A percentile compares a stretch with the other conserved stretches of the same genome.
Conservation (phyloP, 2,329 filamentous ascomycete species). For the Sporothrix phasma region DNA sequence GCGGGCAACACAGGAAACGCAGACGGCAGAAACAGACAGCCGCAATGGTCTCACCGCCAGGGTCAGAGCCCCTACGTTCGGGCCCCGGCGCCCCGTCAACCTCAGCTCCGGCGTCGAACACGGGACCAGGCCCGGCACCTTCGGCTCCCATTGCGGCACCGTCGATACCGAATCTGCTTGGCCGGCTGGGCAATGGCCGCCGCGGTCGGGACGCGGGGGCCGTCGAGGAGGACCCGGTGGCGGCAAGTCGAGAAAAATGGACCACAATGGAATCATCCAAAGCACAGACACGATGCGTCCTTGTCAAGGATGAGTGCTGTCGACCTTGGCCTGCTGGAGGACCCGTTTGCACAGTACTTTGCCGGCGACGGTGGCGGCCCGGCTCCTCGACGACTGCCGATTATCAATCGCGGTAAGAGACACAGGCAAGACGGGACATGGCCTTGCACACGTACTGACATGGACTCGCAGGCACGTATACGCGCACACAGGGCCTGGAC, state of each 20-base stretch:
- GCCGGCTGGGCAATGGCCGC: constrained; percentile 33
- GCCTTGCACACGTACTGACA: constrained; percentile 23
- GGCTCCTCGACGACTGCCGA: constrained; percentile 60
- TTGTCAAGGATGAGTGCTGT: constrained; percentile 85
- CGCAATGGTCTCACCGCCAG: background rate
- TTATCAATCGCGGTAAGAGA: constrained; percentile 78
- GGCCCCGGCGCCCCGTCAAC: background rate
- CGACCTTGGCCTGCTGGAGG: constrained; percentile 70
- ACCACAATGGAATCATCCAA: constrained; percentile 68
- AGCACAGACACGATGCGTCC: constrained; percentile 88
- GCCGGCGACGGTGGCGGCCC: constrained; percentile 39
- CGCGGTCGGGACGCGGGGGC: constrained; percentile 22
- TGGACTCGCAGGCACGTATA: constrained; percentile 64
- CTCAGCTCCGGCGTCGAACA: background rate
- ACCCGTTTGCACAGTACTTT: constrained; percentile 67
- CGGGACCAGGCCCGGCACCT: background rate
- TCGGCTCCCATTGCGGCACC: constrained; percentile 50
- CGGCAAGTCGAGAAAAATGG: constrained; percentile 25
- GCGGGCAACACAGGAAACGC: background rate
- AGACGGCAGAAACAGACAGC: background rate
- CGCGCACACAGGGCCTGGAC: constrained; percentile 77
- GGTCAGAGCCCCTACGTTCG: background rate
- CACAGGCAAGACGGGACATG: background rate
- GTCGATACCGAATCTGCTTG: constrained; percentile 71
- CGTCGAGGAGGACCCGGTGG: constrained; percentile 29